A percentile compares a stretch with the other conserved stretches of the same genome.
These are phyloP conservation scores for Pseudofabraea citricarpa DNA, from an alignment of 2,329 filamentous ascomycete species.

Conservation along the genomic window DNA sequence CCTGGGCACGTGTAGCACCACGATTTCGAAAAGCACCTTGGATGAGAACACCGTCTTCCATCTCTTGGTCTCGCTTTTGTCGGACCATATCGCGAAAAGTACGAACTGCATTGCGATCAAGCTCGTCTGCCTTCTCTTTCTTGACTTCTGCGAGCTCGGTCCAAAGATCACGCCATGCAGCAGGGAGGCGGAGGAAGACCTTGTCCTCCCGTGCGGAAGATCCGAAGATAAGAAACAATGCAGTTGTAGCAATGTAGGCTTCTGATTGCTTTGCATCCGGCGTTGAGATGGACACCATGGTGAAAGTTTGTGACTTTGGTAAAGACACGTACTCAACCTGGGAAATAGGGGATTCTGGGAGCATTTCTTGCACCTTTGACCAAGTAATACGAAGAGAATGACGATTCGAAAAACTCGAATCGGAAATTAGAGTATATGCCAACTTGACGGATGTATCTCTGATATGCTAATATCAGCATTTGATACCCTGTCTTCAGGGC, in stretches of 20 bases:
- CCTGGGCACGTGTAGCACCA: slow-evolving; percentile 40
- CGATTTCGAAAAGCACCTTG: slow-evolving; percentile 70
- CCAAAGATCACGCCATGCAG: slow-evolving; percentile 82
- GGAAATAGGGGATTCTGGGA: slow-evolving; percentile 30
- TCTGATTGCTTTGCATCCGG: slow-evolving; percentile 79
- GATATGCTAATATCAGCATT: slow-evolving; percentile 7
- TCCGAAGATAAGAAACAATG: slow-evolving; percentile 76
- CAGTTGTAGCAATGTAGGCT: slow-evolving; percentile 75
- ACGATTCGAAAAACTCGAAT: slow-evolving; percentile 69
- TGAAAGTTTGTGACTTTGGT: slow-evolving; percentile 56
- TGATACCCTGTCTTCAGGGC: neutral
- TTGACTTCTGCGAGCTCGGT: slow-evolving; percentile 68
- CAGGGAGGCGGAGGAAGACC: slow-evolving; percentile 70
- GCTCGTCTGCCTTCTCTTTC: slow-evolving; percentile 64
- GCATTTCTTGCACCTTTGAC: slow-evolving; percentile 65
- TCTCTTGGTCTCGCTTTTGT: slow-evolving; percentile 61
- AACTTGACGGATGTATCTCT: slow-evolving; percentile 69
- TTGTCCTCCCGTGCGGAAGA: slow-evolving; percentile 83
- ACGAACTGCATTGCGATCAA: slow-evolving; percentile 65
- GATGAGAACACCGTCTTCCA: slow-evolving; percentile 70
- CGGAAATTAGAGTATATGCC: slow-evolving; percentile 64
- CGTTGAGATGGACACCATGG: slow-evolving; percentile 71
- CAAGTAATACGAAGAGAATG: slow-evolving; percentile 72
- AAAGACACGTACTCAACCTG: slow-evolving; percentile 26
- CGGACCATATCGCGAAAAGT: slow-evolving; percentile 67